Evolutionary conservation across 148 eudicot genomes (phyloP).

Genomic region (Vaccinium vitisidaea): DNA sequence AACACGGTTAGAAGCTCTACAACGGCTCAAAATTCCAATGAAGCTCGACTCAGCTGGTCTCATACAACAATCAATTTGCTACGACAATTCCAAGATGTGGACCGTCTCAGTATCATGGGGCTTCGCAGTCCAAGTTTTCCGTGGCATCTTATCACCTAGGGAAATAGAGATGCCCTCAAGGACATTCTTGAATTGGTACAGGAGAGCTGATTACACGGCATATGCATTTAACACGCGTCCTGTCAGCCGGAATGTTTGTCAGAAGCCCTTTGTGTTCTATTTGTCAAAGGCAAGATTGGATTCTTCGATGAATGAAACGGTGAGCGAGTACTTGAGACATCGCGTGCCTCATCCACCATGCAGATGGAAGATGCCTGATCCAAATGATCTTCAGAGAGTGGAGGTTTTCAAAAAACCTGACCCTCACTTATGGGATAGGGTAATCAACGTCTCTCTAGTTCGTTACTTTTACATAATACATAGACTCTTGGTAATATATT

Average conservation of each 20-base stretch:
- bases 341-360: constrained; percentile 58
- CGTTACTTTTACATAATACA: not conserved
- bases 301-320: constrained; percentile 40
- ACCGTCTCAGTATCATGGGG: constrained; percentile 92
- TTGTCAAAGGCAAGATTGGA: constrained; percentile 43
- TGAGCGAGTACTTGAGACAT: constrained; percentile 62
- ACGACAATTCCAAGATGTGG: constrained; percentile 58
- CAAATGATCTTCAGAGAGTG: constrained; percentile 46
- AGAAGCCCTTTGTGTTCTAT: constrained; percentile 82
- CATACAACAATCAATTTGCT: constrained; percentile 90
- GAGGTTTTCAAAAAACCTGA: constrained; percentile 66
- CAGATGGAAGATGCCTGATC: constrained; percentile 67
- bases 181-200: constrained; percentile 92
- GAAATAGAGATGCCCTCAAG: constrained; percentile 95
- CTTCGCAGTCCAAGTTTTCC: constrained; percentile 68
- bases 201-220: constrained; percentile 72
- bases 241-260: constrained; percentile 65
- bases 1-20: constrained; percentile 61
- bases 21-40: constrained; percentile 56
- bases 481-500: not conserved
- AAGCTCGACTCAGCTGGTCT: constrained; percentile 76
- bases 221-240: constrained; percentile 93
- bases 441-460: constrained; percentile 32
- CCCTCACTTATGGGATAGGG: constrained; percentile 82
- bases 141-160: constrained; percentile 76